These are phyloP conservation scores for Sisymbrium irio DNA, from an alignment of 345 rosid genomes.

Conservation along the genomic window DNA sequence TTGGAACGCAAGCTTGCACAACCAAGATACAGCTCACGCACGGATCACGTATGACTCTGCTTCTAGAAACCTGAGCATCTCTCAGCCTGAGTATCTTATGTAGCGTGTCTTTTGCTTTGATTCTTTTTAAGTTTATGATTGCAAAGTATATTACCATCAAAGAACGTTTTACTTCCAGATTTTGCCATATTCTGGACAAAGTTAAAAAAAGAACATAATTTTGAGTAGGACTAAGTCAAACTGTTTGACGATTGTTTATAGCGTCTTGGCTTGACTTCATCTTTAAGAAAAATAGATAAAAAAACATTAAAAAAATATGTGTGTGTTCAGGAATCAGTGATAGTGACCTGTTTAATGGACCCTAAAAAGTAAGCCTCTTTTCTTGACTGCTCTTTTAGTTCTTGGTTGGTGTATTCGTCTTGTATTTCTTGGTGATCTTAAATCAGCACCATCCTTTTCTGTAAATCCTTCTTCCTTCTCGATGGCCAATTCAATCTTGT, in stretches of 20 bases:
- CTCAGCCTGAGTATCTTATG: too few species aligned
- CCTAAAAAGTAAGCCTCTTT: not conserved
- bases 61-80: too few species aligned
- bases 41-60: too few species aligned
- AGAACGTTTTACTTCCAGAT: not conserved
- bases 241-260: not conserved
- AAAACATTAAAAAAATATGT: too few species aligned
- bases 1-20: too few species aligned
- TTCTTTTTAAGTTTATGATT: not conserved
- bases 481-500: slow-evolving; percentile 15
- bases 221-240: not conserved
- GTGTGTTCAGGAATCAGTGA: not conserved
- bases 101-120: not conserved
- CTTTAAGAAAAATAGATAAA: not conserved
- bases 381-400: slow-evolving; percentile 5
- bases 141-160: not conserved
- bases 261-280: slow-evolving; percentile 4
- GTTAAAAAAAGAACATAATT: not conserved
- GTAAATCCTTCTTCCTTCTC: not conserved
- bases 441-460: not conserved
- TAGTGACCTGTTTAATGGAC: not conserved
- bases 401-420: not conserved
- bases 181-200: not conserved
- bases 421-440: not conserved
- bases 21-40: too few species aligned